Evolutionary conservation across 2,329 filamentous ascomycete genomes (phyloP).

Genomic region (Cordyceps cateniannulata): DNA sequence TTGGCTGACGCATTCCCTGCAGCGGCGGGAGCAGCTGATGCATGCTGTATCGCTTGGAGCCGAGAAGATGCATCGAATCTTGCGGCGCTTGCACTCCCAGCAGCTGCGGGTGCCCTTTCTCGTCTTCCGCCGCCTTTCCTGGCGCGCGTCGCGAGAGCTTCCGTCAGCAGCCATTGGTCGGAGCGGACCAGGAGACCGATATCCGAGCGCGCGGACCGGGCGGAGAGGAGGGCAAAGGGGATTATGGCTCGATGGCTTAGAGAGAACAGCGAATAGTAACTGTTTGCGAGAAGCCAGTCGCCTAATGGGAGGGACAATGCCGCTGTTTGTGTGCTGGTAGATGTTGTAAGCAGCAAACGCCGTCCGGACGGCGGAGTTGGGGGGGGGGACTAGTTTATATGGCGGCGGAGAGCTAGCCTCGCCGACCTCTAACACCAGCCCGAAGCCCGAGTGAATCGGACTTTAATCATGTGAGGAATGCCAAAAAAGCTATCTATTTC

Average conservation of each 20-base stretch:
- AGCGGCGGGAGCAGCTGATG: constrained; percentile 37
- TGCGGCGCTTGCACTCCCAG: constrained; percentile 53
- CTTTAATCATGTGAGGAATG: no score
- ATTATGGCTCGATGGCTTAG: neutral
- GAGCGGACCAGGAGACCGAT: neutral
- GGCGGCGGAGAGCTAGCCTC: neutral
- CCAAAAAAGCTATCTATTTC: no score
- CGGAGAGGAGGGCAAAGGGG: neutral
- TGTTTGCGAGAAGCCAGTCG: neutral
- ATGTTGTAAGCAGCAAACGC: neutral
- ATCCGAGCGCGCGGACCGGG: neutral
- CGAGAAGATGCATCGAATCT: constrained; percentile 43
- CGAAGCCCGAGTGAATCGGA: neutral
- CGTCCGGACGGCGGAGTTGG: constrained; percentile 4
- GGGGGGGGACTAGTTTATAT: neutral
- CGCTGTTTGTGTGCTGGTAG: neutral
- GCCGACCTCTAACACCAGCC: neutral
- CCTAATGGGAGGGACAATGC: neutral
- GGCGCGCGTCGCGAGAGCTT: neutral
- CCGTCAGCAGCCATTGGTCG: neutral
- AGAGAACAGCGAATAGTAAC: no score
- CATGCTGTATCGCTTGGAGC: constrained; percentile 32
- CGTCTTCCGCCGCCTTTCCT: constrained; percentile 30
- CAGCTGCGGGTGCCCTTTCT: constrained; percentile 52
- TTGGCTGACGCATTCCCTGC: constrained; percentile 40